phyloP scores from a whole-genome alignment of 768 basidiomycete genomes.

The Pleurotus tuber-regium region DNA sequence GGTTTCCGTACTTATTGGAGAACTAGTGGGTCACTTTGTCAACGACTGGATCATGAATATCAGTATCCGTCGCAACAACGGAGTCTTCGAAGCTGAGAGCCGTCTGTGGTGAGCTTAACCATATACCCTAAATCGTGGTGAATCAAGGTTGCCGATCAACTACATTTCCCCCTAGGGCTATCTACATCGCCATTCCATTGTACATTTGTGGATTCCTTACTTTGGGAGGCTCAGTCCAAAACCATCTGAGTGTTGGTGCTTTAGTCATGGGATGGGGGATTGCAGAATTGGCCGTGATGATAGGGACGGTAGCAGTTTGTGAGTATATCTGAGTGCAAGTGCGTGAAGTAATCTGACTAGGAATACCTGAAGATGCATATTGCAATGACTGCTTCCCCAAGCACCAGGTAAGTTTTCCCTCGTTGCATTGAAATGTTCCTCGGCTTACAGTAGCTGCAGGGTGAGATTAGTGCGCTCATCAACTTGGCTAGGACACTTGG shows the following conservation, averaged over 20 bases:
- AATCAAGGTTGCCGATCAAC: no score
- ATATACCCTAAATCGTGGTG: neutral
- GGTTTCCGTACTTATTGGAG: constrained; percentile 53
- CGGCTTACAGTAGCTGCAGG: constrained; percentile 21
- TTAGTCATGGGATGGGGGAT: constrained; percentile 70
- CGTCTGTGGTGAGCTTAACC: constrained; percentile 48
- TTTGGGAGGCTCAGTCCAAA: constrained; percentile 53
- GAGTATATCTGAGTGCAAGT: constrained; percentile 30
- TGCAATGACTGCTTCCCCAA: constrained; percentile 49
- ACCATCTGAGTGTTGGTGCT: constrained; percentile 48
- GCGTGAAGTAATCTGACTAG: constrained; percentile 22
- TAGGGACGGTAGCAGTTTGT: constrained; percentile 64
- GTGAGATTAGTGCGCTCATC: constrained; percentile 55
- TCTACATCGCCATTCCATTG: constrained; percentile 57
- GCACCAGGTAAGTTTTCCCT: constrained; percentile 34
- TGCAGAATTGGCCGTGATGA: constrained; percentile 52
- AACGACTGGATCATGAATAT: constrained; percentile 52
- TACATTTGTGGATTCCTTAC: constrained; percentile 61
- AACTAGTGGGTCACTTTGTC: constrained; percentile 47
- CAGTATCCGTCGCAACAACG: constrained; percentile 46
- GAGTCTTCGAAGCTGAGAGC: constrained; percentile 59
- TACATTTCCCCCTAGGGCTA: constrained; percentile 40
- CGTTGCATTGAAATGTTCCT: neutral
- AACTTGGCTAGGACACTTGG: constrained; percentile 53
- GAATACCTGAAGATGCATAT: constrained; percentile 29